Conservation (phyloP, 441 rosid genomes). For the Populus hybrid region DNA sequence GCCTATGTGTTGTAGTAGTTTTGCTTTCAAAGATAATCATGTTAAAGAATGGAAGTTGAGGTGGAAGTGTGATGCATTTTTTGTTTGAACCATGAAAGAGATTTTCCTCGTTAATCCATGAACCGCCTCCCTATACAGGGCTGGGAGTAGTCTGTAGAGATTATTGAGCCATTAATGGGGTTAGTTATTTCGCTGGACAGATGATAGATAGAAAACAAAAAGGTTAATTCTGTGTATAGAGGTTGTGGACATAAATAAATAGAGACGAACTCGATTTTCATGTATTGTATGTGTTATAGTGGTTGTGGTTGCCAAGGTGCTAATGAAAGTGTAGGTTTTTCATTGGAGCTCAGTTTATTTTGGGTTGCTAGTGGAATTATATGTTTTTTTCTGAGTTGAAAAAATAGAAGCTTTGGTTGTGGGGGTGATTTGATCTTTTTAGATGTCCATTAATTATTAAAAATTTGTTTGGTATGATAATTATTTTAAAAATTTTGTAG, state of each 20-base stretch:
- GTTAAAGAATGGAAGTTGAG: slow-evolving; percentile 7
- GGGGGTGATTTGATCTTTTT: no score
- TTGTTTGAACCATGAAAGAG: slow-evolving; percentile 16
- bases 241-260: slow-evolving; percentile 26
- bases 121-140: background rate
- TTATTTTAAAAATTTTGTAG: no score
- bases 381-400: no score
- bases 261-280: background rate
- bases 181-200: slow-evolving; percentile 14
- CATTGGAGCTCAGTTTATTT: background rate
- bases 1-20: slow-evolving; percentile 5
- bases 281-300: background rate
- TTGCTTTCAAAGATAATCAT: slow-evolving; percentile 8
- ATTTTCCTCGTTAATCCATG: slow-evolving; percentile 14
- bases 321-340: background rate
- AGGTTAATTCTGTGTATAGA: slow-evolving; percentile 24
- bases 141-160: background rate
- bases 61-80: slow-evolving; percentile 26
- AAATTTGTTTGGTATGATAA: no score
- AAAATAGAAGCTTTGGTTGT: no score
- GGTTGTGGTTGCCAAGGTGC: slow-evolving; percentile 2
- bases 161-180: slow-evolving; percentile 9
- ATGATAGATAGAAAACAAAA: slow-evolving; percentile 12
- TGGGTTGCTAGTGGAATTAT: background rate
- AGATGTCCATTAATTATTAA: no score